Conservation (phyloP, 1,284 basidiomycete species). For the Apiotrichum akiyoshidainum region DNA sequence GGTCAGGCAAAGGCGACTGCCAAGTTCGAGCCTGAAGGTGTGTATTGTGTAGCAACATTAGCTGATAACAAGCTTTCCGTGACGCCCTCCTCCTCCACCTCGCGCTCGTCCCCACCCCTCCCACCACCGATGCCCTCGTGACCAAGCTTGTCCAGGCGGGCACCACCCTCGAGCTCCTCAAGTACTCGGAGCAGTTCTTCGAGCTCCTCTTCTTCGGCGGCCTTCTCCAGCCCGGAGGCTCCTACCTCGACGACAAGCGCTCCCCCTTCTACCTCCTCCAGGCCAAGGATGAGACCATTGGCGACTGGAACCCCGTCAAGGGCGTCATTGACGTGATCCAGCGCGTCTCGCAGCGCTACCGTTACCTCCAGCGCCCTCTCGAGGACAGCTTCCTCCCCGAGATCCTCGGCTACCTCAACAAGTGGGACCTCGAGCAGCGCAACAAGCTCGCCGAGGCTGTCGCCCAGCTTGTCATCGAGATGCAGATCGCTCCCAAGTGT, state of each 20-base stretch:
- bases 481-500: slow-evolving; percentile 71
- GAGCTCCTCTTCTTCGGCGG: slow-evolving; percentile 92
- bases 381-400: slow-evolving; percentile 79
- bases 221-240: slow-evolving; percentile 90
- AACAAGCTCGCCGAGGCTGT: slow-evolving; percentile 78
- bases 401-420: slow-evolving; percentile 80
- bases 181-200: slow-evolving; percentile 93
- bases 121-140: slow-evolving; percentile 58
- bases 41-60: slow-evolving; percentile 17
- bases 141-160: slow-evolving; percentile 83
- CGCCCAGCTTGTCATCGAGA: slow-evolving; percentile 77
- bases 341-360: slow-evolving; percentile 96
- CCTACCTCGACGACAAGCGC: slow-evolving; percentile 72
- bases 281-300: slow-evolving; percentile 23
- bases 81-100: slow-evolving; percentile 93
- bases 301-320: slow-evolving; percentile 60
- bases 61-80: slow-evolving; percentile 65
- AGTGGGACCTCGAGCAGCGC: slow-evolving; percentile 70
- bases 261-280: slow-evolving; percentile 54
- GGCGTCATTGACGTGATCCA: slow-evolving; percentile 89
- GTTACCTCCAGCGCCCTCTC: slow-evolving; percentile 94
- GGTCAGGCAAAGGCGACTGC: slow-evolving; percentile 54
- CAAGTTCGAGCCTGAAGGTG: slow-evolving; percentile 58
- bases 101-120: slow-evolving; percentile 73
- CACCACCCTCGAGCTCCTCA: slow-evolving; percentile 84